Evolutionary conservation across 2,329 filamentous ascomycete genomes (phyloP), one percentile per base, ranked within the genome.

Genomic region (Sarocladium brachiariae): DNA sequence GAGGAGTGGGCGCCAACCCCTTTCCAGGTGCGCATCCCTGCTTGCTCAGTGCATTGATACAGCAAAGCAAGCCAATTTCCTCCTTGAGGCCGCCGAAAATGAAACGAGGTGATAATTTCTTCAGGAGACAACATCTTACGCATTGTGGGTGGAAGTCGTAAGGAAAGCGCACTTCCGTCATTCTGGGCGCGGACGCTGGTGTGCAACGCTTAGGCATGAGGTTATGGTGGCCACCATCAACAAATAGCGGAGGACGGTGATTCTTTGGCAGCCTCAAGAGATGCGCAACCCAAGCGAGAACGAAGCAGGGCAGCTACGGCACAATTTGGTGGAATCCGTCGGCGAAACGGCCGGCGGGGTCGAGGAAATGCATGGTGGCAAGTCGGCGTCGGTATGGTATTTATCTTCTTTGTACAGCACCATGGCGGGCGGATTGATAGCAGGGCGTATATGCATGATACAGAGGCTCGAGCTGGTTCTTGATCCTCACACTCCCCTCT

Each of bases 41-140:
- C 13, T 5, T 5, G 9, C 25, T 21, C 8, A 47, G 25, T 31
- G 27, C 27, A 33, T 14, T n/a, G 10, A 16, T 16, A 23, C 25
- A 33, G 24, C 43, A 47, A 33, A 33, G 8, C 39, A 16, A 24
- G 21, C 43, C 27, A 33, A 33, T 31, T 30, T 33, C 43, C 19
- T 31, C 9, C 9, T 10, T 33, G 24, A 6, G n/a, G 5, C 19
- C 25, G 27, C 43, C 31, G 43, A 18, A n/a, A 30, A 47, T n/a
- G 43, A 47, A 47, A 23, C 43, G 43, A 47, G 43, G 27, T 21
- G 43, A 47, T 47, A 47, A 47, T 47, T 33, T 47, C 43, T 25
- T 25, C 31, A 6, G 43, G 25, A 30, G 25, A 19, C 25, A 16
- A 21, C n/a, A 31, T 47, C 16, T 25, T 24, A 19, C 10, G n/a